Evolutionary conservation across 164 flowering plant genomes (phyloP), one percentile per base, ranked within the genome.

Genomic region (Taxillus chinensis): DNA sequence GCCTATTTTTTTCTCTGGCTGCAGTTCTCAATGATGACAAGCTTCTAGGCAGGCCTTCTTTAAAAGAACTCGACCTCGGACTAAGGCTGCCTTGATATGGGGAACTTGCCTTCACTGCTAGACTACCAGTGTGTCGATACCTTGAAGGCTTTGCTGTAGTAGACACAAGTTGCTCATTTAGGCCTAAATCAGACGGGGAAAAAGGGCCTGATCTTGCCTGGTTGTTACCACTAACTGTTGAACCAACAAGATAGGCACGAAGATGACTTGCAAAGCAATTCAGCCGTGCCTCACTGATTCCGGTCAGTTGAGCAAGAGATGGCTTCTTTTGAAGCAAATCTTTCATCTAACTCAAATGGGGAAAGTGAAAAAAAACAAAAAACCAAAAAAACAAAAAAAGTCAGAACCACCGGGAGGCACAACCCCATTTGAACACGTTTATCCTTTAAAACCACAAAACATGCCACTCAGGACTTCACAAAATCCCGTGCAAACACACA

Each of bases 201-300:
- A 72, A 4, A 16, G 63, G 41, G 11, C 62, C 37, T 41, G 74
- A 52, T 68, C 68, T 71, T 15, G 73, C 70, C 55, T 63, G 74
- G 42, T 65, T 56, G 43, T 59, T 69, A 45, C 27, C 27, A 27
- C 57, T 64, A 15, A 68, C 45, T 15, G 75, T 49, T 48, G 97
- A 74, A 41, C 85, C 87, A 62, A 77, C 52, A 62, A 90, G 82
- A 78, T 82, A 81, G 3, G 88, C 75, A 59, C 87, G 95, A n/a
- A 93, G 84, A 62, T 83, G 87, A 64, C 73, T 77, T 13, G 90
- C 93, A 77, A 93, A 84, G 75, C 82, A 80, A 39, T 80, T 80
- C 16, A 93, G 92, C 2, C 97, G 92, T 48, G 86, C 74, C 67
- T 87, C 85, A 60, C 87, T 72, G 52, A 93, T 90, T 62, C 99